Percentiles rank a stretch among this genome's conserved stretches.
Conservation (phyloP, 768 basidiomycete species). For the Russula olivacea region DNA sequence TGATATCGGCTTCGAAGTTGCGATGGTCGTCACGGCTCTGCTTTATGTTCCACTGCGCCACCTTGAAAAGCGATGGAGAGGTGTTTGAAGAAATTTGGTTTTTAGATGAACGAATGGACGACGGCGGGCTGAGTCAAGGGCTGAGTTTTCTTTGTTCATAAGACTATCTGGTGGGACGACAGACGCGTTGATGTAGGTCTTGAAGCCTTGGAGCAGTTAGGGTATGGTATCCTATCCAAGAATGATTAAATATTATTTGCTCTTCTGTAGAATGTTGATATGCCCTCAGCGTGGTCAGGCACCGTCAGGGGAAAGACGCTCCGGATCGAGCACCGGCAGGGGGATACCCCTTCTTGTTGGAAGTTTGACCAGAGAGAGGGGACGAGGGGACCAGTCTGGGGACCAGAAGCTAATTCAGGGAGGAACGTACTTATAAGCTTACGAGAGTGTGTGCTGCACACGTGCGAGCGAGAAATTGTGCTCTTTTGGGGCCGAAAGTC, state of each 20-base stretch:
- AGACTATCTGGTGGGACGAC: too few relatives aligned
- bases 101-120: background rate
- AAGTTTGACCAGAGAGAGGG: too few relatives aligned
- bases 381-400: too few relatives aligned
- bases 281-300: background rate
- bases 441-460: too few relatives aligned
- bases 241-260: background rate
- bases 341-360: too few relatives aligned
- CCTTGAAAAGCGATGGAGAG: background rate
- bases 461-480: too few relatives aligned
- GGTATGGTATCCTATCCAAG: background rate
- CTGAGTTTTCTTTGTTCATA: too few relatives aligned
- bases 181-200: background rate
- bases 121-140: too few relatives aligned
- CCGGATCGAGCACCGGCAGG: background rate
- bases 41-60: background rate
- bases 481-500: too few relatives aligned
- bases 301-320: background rate
- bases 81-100: background rate
- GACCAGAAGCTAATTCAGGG: too few relatives aligned
- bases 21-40: background rate
- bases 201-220: background rate
- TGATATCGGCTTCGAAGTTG: background rate
- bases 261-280: background rate
- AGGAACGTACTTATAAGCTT: too few relatives aligned